Evolutionary conservation across 2,329 filamentous ascomycete genomes (phyloP).

Genomic region (Periconia digitata): DNA sequence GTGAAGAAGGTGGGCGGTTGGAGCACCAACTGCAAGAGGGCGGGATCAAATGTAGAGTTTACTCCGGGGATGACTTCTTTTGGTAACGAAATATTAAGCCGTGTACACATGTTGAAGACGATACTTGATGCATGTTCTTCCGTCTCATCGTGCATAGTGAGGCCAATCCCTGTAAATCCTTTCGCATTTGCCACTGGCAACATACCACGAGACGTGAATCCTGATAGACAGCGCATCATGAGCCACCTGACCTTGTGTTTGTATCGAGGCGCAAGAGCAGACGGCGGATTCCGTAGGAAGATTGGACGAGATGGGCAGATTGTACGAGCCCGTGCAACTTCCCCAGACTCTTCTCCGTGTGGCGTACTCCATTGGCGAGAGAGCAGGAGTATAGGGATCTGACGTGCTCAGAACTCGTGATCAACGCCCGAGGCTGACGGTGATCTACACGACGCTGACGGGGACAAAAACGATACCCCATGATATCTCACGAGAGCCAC

Average conservation of each 20-base stretch:
- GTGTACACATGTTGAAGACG: not conserved
- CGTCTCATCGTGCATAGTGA: not conserved
- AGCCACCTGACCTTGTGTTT: not conserved
- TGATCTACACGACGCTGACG: constrained; percentile 12
- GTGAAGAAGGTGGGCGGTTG: not conserved
- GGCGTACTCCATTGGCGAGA: constrained; percentile 7
- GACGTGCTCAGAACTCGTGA: constrained; percentile 22
- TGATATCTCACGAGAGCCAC: not conserved
- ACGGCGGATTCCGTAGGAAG: constrained; percentile 10
- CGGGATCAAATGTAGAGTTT: not conserved
- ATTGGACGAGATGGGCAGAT: constrained; percentile 24
- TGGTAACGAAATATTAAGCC: not conserved
- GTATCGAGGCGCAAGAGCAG: constrained; percentile 1
- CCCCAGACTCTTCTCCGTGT: constrained; percentile 9
- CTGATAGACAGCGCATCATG: not conserved
- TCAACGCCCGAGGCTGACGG: constrained; percentile 12
- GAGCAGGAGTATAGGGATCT: not conserved
- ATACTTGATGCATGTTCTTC: not conserved
- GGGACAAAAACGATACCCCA: not conserved
- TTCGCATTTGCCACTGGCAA: not conserved
- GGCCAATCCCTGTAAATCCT: not conserved
- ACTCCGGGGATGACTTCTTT: not conserved
- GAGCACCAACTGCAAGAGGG: not conserved
- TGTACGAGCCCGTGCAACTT: constrained; percentile 19
- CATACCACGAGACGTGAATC: not conserved